A percentile compares a stretch with the other conserved stretches of the same genome.
phyloP scores from a whole-genome alignment of 140 eudicot species.

The Erigeron philadelphicus region DNA sequence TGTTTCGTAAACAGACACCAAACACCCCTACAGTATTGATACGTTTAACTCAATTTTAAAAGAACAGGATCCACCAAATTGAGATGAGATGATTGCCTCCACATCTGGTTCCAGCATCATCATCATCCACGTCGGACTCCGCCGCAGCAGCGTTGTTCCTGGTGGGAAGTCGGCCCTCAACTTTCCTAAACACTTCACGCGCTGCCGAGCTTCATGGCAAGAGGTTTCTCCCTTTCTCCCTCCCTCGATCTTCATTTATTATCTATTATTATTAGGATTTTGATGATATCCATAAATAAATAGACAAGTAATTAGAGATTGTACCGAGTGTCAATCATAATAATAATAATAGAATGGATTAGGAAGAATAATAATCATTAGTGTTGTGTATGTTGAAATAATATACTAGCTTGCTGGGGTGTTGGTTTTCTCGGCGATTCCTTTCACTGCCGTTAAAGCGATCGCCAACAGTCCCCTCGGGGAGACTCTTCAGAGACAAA shows the following conservation, averaged over 20 bases:
- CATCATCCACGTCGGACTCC: no score
- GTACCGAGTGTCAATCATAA: no score
- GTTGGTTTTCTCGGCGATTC: constrained; percentile 84
- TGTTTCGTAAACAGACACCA: no score
- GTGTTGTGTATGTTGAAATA: neutral
- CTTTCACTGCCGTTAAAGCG: constrained; percentile 89
- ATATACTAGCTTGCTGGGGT: constrained; percentile 79
- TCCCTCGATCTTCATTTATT: neutral
- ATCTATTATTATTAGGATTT: no score
- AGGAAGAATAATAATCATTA: neutral
- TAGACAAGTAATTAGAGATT: no score
- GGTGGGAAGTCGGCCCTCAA: neutral
- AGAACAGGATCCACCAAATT: no score
- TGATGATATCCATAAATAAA: no score
- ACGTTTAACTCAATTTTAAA: no score
- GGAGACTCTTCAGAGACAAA: constrained; percentile 51
- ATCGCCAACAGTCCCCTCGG: constrained; percentile 92
- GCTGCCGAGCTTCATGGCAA: constrained; percentile 78
- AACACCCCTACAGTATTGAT: no score
- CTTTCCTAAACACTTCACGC: constrained; percentile 23
- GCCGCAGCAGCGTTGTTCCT: no score
- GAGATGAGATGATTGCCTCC: no score
- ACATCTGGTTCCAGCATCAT: no score
- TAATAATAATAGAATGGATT: neutral
- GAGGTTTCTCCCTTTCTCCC: constrained; percentile 35